Conservation (phyloP, 208 protist species). For the Crithidia expoeki region DNA sequence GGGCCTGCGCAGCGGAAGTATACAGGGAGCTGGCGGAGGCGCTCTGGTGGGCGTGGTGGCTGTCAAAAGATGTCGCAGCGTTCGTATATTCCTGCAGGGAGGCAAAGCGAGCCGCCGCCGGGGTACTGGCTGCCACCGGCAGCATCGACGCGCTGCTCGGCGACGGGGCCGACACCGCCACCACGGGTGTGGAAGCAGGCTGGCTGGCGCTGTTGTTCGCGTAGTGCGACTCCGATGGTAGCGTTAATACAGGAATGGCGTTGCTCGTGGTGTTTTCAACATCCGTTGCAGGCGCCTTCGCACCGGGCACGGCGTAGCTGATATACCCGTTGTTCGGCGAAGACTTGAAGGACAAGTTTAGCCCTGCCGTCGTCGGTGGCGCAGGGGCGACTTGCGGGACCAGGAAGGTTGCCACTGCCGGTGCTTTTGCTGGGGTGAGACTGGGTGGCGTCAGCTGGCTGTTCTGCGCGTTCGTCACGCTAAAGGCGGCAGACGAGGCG, state of each 20-base stretch:
- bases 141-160: constrained; percentile 18
- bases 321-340: constrained; percentile 24
- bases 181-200: constrained; percentile 9
- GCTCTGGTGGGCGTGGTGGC: constrained; percentile 13
- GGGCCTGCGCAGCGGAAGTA: constrained; percentile 30
- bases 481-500: constrained; percentile 12
- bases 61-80: constrained; percentile 14
- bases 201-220: constrained; percentile 28
- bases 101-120: constrained; percentile 11
- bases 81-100: constrained; percentile 21
- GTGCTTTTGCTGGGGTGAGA: constrained; percentile 24
- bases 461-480: constrained; percentile 15
- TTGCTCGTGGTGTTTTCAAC: not conserved
- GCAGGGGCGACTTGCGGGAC: constrained; percentile 30
- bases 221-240: constrained; percentile 21
- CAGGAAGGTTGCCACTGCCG: constrained; percentile 17
- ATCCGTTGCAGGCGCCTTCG: constrained; percentile 10
- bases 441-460: constrained; percentile 33
- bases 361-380: constrained; percentile 22
- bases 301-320: constrained; percentile 36
- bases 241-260: not conserved
- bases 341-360: constrained; percentile 28
- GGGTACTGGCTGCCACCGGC: constrained; percentile 17
- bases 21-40: constrained; percentile 29
- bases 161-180: not conserved